These are phyloP conservation scores for Epichloe hybrida DNA, from an alignment of 2,329 filamentous ascomycete species.

Conservation along the genomic window DNA sequence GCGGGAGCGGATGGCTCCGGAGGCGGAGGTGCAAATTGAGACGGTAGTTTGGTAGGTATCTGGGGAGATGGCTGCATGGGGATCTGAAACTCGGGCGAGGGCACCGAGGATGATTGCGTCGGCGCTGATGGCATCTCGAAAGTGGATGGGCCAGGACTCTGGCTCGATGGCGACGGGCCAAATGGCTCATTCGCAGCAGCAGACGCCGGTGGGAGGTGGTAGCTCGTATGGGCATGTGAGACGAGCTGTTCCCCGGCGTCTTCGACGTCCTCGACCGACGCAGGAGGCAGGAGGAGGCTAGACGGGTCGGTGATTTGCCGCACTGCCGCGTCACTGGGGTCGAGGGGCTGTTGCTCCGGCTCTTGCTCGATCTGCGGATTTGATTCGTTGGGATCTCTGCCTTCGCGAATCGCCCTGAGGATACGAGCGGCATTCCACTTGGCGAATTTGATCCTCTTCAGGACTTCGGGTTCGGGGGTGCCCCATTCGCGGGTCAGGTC, in stretches of 20 bases:
- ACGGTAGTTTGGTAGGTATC: constrained; percentile 13
- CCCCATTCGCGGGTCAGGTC: constrained; percentile 81
- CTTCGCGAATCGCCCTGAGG: constrained; percentile 77
- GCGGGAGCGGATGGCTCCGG: constrained; percentile 6
- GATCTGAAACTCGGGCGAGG: constrained; percentile 7
- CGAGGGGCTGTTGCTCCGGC: constrained; percentile 32
- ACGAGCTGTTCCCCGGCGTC: constrained; percentile 26
- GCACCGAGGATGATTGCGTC: constrained; percentile 8
- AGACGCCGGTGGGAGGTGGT: constrained; percentile 20
- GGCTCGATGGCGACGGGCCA: constrained; percentile 22
- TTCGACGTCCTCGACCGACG: constrained; percentile 39
- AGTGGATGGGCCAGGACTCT: constrained; percentile 11
- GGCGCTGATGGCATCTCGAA: constrained; percentile 11
- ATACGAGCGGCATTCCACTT: constrained; percentile 94
- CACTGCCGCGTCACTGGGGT: constrained; percentile 52
- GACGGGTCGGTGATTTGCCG: constrained; percentile 27
- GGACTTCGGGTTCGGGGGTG: constrained; percentile 59
- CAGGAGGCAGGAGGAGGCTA: constrained; percentile 22
- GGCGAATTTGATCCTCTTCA: constrained; percentile 85
- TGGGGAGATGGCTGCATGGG: constrained; percentile 18
- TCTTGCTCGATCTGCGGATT: constrained; percentile 51
- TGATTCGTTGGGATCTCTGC: constrained; percentile 80
- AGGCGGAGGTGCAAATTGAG: constrained; percentile 12
- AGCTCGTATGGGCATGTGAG: constrained; percentile 11
- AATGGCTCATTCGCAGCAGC: constrained; percentile 14